Base-by-base conservation (phyloP, 768 basidiomycete genomes). In the Dentipellis fragilis region DNA sequence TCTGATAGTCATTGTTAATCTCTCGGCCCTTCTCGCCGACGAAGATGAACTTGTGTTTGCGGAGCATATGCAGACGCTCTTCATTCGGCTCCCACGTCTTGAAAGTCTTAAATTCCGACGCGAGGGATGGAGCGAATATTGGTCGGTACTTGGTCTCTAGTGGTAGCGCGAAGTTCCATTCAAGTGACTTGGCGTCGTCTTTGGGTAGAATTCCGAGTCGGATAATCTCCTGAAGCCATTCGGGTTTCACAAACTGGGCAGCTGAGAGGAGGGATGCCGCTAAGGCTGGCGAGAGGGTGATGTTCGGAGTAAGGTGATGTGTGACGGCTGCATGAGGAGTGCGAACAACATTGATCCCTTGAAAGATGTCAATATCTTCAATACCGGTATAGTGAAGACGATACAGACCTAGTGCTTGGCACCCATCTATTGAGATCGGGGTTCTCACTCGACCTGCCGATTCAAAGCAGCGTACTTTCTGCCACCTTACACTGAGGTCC, bases 11-110 rank as follows among this genome's bases (percentile, higher is more conserved):
- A 6, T 65, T 66, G 17, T 77, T 76, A 0, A 73, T 63, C 38
- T 80, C 74, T n/a, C 76, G 71, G 0, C 72, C 72, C 49, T 75
- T 78, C 60, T 85, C 84, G 1, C 77, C 77, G 5, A 83, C 69
- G 53, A 83, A 80, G 7, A 89, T 63, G 62, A 89, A 87, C 8
- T 82, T 73, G 57, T 73, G 77, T 0, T 67, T 66, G 5, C 67
- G 65, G 35, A 89, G 73, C 62, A 90, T 71, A 49, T 74, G 72
- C 9, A 80, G 61, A 9, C 88, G 74, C 54, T 74, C 80, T 63
- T 85, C 83, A 53, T 83, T 83, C 0, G 83, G 82, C 56, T 83
- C 79, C 88, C 87, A 89, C 2, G 79, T 69, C 23, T 73, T 76
- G 63, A 77, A 71, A 0, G 68, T 70, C 64, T 83, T 82, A 39